phyloP scores from a whole-genome alignment of 106 monocot species.

The Dactylorhiza incarnata region DNA sequence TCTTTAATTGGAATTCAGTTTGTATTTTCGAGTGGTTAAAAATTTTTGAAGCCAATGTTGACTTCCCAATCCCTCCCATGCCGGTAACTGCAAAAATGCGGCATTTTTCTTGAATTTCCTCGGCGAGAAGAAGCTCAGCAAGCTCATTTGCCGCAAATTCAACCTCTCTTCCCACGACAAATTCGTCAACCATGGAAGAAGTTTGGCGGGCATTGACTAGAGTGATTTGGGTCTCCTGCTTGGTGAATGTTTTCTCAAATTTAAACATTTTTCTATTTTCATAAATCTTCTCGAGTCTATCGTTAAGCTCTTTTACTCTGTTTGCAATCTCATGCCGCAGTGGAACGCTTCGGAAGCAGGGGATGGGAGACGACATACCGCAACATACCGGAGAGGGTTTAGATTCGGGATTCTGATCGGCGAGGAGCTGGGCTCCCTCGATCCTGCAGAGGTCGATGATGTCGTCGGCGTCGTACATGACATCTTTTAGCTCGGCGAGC shows the following conservation, averaged over 20 bases:
- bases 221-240: background rate
- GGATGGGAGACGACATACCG: too few relatives aligned
- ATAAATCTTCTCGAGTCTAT: background rate
- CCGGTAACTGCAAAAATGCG: slow-evolving; percentile 7
- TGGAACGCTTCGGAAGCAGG: background rate
- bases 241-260: background rate
- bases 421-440: background rate
- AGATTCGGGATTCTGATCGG: background rate
- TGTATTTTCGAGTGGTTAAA: slow-evolving; percentile 15
- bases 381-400: background rate
- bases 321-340: background rate
- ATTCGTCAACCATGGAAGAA: background rate
- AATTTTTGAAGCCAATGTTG: slow-evolving; percentile 36
- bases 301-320: too few relatives aligned
- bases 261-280: background rate
- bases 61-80: too few relatives aligned
- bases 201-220: background rate
- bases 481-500: slow-evolving; percentile 4
- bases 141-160: slow-evolving; percentile 1
- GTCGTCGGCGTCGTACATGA: slow-evolving; percentile 11
- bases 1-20: slow-evolving; percentile 10
- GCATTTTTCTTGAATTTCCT: background rate
- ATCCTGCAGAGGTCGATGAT: slow-evolving; percentile 12
- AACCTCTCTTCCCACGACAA: background rate
- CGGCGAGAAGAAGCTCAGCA: background rate